Evolutionary conservation across 2,329 filamentous ascomycete genomes (phyloP).

Genomic region (Pestalotiopsis sp.): DNA sequence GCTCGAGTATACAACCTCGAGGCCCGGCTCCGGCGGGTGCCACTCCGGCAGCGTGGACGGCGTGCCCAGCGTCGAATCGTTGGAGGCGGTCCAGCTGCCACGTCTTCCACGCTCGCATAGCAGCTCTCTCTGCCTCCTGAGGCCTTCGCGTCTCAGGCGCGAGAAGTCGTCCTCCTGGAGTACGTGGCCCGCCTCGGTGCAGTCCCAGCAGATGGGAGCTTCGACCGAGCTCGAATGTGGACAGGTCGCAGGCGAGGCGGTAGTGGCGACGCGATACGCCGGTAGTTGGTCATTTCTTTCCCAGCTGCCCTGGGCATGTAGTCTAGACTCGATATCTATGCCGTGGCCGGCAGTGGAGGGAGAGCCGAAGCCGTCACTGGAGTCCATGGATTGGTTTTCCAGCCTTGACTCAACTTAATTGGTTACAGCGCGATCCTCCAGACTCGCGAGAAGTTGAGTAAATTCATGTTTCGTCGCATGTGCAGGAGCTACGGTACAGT

Average conservation of each 20-base stretch:
- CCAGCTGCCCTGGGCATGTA: not conserved
- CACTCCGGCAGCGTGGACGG: not conserved
- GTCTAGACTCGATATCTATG: not conserved
- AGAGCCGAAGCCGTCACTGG: not conserved
- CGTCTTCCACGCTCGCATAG: no score
- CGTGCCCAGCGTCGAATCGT: not conserved
- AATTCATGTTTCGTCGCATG: not conserved
- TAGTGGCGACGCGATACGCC: not conserved
- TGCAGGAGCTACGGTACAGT: not conserved
- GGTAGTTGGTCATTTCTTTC: not conserved
- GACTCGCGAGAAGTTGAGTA: not conserved
- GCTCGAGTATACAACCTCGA: not conserved
- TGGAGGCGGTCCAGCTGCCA: slow-evolving; percentile 1
- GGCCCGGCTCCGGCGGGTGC: slow-evolving; percentile 4
- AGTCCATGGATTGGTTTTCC: not conserved
- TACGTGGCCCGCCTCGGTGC: not conserved
- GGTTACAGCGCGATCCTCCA: not conserved
- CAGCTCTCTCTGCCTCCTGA: not conserved
- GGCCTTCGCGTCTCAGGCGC: not conserved
- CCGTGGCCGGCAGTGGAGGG: not conserved
- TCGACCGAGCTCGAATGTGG: not conserved
- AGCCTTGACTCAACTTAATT: not conserved
- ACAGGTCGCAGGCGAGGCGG: not conserved
- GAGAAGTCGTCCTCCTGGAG: not conserved
- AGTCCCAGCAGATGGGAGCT: not conserved